phyloP scores from a whole-genome alignment of 2,329 filamentous ascomycete species.

The Colletotrichum kahawae region DNA sequence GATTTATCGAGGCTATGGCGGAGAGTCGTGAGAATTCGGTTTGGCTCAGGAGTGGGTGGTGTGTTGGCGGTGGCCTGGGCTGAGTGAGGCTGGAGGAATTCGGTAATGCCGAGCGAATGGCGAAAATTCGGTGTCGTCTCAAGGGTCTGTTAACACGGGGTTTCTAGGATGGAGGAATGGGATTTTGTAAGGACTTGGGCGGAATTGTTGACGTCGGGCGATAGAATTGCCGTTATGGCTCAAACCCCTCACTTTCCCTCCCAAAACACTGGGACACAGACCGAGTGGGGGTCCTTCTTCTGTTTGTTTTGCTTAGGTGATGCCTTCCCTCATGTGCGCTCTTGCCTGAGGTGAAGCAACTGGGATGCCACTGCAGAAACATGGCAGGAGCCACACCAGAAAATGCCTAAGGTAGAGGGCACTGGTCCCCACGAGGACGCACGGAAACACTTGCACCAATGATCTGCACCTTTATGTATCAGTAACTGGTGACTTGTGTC shows the following conservation, averaged over 20 bases:
- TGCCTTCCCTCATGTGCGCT: background rate
- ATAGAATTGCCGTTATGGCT: background rate
- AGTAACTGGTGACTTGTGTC: too few relatives aligned
- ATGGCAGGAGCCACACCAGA: background rate
- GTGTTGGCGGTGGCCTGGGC: background rate
- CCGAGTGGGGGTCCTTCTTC: background rate
- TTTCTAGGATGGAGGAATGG: constrained; percentile 7
- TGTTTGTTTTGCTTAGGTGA: background rate
- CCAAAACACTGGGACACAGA: background rate
- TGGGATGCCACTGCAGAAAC: background rate
- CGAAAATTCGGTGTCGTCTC: constrained; percentile 9
- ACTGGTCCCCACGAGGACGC: too few relatives aligned
- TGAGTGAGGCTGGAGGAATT: background rate
- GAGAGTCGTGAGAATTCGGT: background rate
- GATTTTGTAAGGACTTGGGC: constrained; percentile 9
- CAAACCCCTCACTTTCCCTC: background rate
- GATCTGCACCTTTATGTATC: too few relatives aligned
- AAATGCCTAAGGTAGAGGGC: too few relatives aligned
- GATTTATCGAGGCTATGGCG: background rate
- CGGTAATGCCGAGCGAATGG: constrained; percentile 6
- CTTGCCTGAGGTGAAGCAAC: background rate
- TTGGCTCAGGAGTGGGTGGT: background rate
- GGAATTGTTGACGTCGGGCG: background rate
- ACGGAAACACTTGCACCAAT: too few relatives aligned
- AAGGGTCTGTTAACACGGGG: background rate